A percentile compares a stretch with the other conserved stretches of the same genome.
Evolutionary conservation across 2,329 filamentous ascomycete genomes (phyloP).

Genomic region (Penicillium olsonii): DNA sequence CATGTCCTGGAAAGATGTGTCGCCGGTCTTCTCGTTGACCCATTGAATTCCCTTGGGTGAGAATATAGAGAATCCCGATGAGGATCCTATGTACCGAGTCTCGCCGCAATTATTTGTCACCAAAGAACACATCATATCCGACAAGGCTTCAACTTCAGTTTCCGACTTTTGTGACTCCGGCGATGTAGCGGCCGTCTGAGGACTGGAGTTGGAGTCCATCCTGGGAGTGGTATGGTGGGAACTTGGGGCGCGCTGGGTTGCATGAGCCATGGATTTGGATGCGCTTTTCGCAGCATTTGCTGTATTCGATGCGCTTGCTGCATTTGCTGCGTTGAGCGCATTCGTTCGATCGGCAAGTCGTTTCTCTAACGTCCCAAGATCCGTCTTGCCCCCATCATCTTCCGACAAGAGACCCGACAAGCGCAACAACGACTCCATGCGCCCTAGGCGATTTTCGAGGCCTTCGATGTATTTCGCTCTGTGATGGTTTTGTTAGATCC

Average conservation of each 20-base stretch:
- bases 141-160: slow-evolving; percentile 80
- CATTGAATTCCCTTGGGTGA: slow-evolving; percentile 97
- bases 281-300: slow-evolving; percentile 40
- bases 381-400: slow-evolving; percentile 80
- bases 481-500: slow-evolving; percentile 40
- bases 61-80: slow-evolving; percentile 97
- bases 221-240: slow-evolving; percentile 50
- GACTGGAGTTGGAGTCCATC: slow-evolving; percentile 51
- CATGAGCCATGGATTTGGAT: slow-evolving; percentile 28
- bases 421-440: slow-evolving; percentile 89
- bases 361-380: slow-evolving; percentile 85
- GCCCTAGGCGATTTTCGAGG: slow-evolving; percentile 87
- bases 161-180: slow-evolving; percentile 57
- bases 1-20: slow-evolving; percentile 91
- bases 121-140: slow-evolving; percentile 98
- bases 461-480: slow-evolving; percentile 96
- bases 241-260: slow-evolving; percentile 32
- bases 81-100: slow-evolving; percentile 94
- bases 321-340: slow-evolving; percentile 38
- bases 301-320: slow-evolving; percentile 26
- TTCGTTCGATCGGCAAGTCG: slow-evolving; percentile 59
- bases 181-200: slow-evolving; percentile 53
- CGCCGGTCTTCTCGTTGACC: slow-evolving; percentile 98
- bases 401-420: slow-evolving; percentile 84
- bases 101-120: slow-evolving; percentile 95